These are phyloP conservation scores for Russula vinacea DNA, from an alignment of 768 basidiomycete species.

Conservation along the genomic window DNA sequence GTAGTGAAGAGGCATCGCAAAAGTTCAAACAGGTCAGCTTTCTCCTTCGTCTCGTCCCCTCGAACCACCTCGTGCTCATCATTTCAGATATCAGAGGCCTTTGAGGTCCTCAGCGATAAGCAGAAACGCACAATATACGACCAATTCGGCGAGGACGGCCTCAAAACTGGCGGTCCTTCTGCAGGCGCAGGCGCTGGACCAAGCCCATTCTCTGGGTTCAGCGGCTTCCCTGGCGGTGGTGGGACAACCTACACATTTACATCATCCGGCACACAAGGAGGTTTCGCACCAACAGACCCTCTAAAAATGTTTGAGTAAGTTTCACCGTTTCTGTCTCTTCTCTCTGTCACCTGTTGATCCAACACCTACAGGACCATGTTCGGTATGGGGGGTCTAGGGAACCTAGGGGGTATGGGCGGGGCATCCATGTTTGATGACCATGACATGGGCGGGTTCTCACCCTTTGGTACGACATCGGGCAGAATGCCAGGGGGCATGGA, in stretches of 20 bases:
- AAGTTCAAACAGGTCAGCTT: slow-evolving; percentile 85
- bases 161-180: slow-evolving; percentile 67
- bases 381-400: slow-evolving; percentile 38
- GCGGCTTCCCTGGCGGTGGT: slow-evolving; percentile 50
- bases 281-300: slow-evolving; percentile 79
- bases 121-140: slow-evolving; percentile 85
- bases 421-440: slow-evolving; percentile 37
- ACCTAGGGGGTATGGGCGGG: slow-evolving; percentile 37
- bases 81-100: slow-evolving; percentile 83
- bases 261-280: slow-evolving; percentile 35
- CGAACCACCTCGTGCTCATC: background rate
- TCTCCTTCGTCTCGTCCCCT: too few relatives aligned
- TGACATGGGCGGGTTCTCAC: slow-evolving; percentile 52
- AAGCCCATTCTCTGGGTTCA: slow-evolving; percentile 38
- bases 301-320: slow-evolving; percentile 86
- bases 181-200: slow-evolving; percentile 46
- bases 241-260: slow-evolving; percentile 55
- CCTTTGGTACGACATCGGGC: too few relatives aligned
- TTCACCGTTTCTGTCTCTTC: background rate
- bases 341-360: slow-evolving; percentile 9
- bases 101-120: slow-evolving; percentile 89
- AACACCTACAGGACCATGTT: slow-evolving; percentile 54
- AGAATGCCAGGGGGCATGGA: slow-evolving; percentile 59
- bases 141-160: slow-evolving; percentile 92
- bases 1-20: slow-evolving; percentile 78